phyloP scores from a whole-genome alignment of 768 basidiomycete species.

The Serendipita sp. region DNA sequence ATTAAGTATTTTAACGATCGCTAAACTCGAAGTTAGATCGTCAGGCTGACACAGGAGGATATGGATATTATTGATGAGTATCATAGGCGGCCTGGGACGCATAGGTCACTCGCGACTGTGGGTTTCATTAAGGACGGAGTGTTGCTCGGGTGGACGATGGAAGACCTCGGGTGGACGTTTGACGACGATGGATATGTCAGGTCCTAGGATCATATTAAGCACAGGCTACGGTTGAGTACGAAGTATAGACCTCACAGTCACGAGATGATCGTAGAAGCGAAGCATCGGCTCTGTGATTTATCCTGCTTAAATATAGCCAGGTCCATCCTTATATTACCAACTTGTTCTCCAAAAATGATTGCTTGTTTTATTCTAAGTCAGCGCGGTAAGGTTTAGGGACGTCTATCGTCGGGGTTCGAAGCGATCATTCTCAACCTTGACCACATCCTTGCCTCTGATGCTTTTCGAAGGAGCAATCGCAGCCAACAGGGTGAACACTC shows the following conservation, averaged over 20 bases:
- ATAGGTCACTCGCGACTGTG: background rate
- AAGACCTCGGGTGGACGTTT: background rate
- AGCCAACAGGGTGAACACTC: too few species aligned
- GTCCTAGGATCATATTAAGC: too few species aligned
- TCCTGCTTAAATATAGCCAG: too few species aligned
- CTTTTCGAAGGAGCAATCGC: too few species aligned
- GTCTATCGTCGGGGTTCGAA: too few species aligned
- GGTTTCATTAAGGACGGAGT: constrained; percentile 8
- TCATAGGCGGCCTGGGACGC: constrained; percentile 13
- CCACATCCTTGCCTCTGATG: too few species aligned
- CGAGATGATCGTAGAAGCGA: background rate
- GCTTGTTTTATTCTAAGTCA: background rate
- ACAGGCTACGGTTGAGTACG: too few species aligned
- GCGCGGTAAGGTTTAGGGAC: too few species aligned
- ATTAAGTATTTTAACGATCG: too few species aligned
- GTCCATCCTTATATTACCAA: background rate
- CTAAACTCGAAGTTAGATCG: background rate
- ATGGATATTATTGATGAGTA: constrained; percentile 8
- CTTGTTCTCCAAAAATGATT: background rate
- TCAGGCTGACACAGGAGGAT: constrained; percentile 13
- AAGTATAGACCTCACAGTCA: too few species aligned
- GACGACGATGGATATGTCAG: background rate
- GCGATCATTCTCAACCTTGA: too few species aligned
- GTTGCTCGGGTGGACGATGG: constrained; percentile 8
- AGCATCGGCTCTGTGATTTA: constrained; percentile 19